These are phyloP conservation scores for Cucumis hystrix DNA, from an alignment of 306 rosid genomes.

Conservation along the genomic window DNA sequence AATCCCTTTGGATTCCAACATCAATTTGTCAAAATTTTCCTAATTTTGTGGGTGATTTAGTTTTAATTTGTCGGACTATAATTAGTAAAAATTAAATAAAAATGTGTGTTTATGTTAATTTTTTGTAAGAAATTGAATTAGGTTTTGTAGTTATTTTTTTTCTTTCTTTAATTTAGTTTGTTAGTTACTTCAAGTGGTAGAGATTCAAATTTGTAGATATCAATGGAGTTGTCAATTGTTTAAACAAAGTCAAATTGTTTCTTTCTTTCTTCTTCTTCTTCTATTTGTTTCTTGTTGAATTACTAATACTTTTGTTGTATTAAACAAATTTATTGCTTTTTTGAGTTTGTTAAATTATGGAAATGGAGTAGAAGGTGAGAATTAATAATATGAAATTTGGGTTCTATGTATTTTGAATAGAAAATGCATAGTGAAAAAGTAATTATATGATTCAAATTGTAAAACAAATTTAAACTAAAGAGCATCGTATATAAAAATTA, in stretches of 20 bases:
- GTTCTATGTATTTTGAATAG: too few relatives aligned
- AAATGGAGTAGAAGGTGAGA: too few relatives aligned
- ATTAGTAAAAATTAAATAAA: background rate
- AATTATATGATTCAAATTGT: too few relatives aligned
- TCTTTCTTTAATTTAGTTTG: background rate
- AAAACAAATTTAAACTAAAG: too few relatives aligned
- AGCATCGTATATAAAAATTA: too few relatives aligned
- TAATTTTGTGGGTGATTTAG: background rate
- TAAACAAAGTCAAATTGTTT: background rate
- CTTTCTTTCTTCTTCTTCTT: background rate
- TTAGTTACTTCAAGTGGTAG: background rate
- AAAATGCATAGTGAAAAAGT: too few relatives aligned
- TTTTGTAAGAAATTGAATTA: background rate
- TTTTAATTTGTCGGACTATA: background rate
- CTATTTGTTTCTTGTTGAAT: too few relatives aligned
- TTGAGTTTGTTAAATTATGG: too few relatives aligned
- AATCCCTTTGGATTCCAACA: background rate
- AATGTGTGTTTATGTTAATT: background rate
- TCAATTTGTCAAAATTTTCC: background rate
- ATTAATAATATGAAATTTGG: too few relatives aligned
- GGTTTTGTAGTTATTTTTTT: background rate
- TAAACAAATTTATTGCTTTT: too few relatives aligned
- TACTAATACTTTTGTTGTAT: too few relatives aligned
- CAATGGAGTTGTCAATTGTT: background rate
- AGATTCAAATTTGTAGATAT: background rate